phyloP scores from a whole-genome alignment of 2,329 filamentous ascomycete genomes.

The Aspergillus viridinutans region DNA sequence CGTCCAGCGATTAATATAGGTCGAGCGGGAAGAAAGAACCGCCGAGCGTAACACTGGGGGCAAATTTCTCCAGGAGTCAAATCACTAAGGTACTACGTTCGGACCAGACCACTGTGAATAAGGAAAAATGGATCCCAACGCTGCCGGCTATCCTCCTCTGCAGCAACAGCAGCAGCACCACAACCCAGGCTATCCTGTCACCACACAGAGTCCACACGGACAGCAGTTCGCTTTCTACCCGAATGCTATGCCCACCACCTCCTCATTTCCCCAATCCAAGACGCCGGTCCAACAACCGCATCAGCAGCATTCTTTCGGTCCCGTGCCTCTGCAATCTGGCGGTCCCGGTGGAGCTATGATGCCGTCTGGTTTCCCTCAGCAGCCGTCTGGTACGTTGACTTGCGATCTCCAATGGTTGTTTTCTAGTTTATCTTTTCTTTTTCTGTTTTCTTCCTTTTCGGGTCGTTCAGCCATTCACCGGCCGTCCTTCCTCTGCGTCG shows the following conservation, averaged over 20 bases:
- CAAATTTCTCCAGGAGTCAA: not conserved
- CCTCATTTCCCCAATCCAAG: slow-evolving; percentile 30
- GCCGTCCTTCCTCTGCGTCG: slow-evolving; percentile 4
- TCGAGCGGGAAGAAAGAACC: not conserved
- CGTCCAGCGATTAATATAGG: not conserved
- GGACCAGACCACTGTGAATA: not conserved
- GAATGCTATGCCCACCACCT: slow-evolving; percentile 22
- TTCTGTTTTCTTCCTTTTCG: slow-evolving; percentile 10
- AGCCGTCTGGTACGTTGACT: slow-evolving; percentile 30
- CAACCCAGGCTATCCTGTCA: slow-evolving; percentile 32
- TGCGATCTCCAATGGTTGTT: slow-evolving; percentile 4
- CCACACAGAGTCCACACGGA: slow-evolving; percentile 26
- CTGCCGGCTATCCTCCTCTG: slow-evolving; percentile 23
- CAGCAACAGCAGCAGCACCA: slow-evolving; percentile 9
- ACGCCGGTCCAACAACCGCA: slow-evolving; percentile 26
- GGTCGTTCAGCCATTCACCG: not conserved
- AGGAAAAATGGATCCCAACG: slow-evolving; percentile 28
- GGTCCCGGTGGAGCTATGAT: slow-evolving; percentile 38
- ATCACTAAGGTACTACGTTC: not conserved
- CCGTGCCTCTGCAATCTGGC: slow-evolving; percentile 32
- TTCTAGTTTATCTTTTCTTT: slow-evolving; percentile 9
- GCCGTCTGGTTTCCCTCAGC: slow-evolving; percentile 33
- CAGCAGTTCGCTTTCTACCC: slow-evolving; percentile 35
- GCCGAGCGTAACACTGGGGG: not conserved
- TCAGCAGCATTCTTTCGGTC: slow-evolving; percentile 33